A percentile compares a stretch with the other conserved stretches of the same genome.
phyloP scores from a whole-genome alignment of 139 green algal genomes.

The Chlorella ohadii region DNA sequence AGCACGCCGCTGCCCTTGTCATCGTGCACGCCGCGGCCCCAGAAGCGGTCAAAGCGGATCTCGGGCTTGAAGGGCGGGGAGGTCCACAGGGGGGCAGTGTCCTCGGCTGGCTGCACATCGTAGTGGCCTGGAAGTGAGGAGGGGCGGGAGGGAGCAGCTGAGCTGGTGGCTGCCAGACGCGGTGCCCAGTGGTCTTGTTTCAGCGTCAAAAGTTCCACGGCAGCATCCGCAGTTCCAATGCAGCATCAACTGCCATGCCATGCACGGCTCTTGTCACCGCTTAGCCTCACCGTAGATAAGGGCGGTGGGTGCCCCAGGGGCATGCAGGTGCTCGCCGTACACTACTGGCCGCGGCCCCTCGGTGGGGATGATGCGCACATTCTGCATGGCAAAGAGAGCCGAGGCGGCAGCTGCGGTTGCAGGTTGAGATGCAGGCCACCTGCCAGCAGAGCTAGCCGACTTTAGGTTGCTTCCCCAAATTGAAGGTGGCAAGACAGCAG shows the following conservation, averaged over 20 bases:
- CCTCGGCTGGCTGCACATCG: constrained; percentile 66
- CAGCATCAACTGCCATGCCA: no score
- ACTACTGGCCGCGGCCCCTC: constrained; percentile 67
- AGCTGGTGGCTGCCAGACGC: neutral
- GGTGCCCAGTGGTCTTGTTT: neutral
- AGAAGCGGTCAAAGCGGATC: constrained; percentile 53
- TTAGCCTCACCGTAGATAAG: constrained; percentile 71
- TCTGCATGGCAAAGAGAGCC: constrained; percentile 14
- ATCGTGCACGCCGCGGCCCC: constrained; percentile 64
- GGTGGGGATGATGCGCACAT: constrained; percentile 58
- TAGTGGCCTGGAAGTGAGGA: constrained; percentile 55
- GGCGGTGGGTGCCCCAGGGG: constrained; percentile 52
- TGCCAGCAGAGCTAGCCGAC: neutral
- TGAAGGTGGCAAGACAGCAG: no score
- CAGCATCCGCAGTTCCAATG: no score
- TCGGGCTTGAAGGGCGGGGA: constrained; percentile 57
- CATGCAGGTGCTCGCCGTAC: constrained; percentile 69
- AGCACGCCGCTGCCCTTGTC: constrained; percentile 70
- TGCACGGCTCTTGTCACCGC: no score
- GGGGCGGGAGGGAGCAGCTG: neutral
- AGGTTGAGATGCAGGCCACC: neutral
- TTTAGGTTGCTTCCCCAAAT: no score
- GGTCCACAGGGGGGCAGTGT: constrained; percentile 68
- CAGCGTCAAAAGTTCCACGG: no score
- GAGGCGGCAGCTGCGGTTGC: neutral